Evolutionary conservation across 495 filamentous ascomycete species (phyloP), one percentile per base, ranked within the genome.

Genomic region (Xylaria flabelliformis): DNA sequence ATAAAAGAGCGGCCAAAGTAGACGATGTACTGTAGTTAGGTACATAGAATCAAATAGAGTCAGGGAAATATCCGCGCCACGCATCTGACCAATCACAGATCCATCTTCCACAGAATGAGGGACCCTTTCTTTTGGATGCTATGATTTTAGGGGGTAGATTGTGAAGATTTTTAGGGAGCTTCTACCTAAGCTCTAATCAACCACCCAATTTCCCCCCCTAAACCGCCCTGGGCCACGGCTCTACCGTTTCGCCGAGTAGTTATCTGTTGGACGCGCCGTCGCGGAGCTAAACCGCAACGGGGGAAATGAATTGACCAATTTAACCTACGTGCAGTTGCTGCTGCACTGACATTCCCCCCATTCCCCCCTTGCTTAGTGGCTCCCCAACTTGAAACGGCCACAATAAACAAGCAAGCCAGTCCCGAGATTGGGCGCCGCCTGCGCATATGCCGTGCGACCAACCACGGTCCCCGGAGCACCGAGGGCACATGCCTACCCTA

Each of bases 311-410:
- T 58, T 61, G 41, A 53, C 21, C 17, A 69, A 48, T 58, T 61
- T 53, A 53, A 36, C 26, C 48, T 24, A 39, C 32, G 6, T 36
- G 34, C 8, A 39, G 8, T 8, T 6, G 36, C 36, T 39, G 10
- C 29, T 24, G 46, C 46, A 4, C 44, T 39, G 12, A 12, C n/a
- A 46, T 24, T 26, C 42, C 42, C 67, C 67, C 55, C 39, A 10
- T 21, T 15, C 15, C 26, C 67, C 67, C 67, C 55, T 13, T 62
- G 55, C 17, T n/a, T n/a, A 24, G 68, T 53, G 46, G 58, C 58
- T 63, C 51, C 51, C 58, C n/a, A 64, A 63, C 34, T 63, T 70
- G 68, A 70, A 70, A 70, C 68, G 58, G 34, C 44, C 36, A 62
- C 41, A 69, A 42, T 39, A 58, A 58, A 53, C 44, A 70, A 68